These are phyloP conservation scores for Malus hybrid DNA, from an alignment of 331 rosid species.

Conservation along the genomic window DNA sequence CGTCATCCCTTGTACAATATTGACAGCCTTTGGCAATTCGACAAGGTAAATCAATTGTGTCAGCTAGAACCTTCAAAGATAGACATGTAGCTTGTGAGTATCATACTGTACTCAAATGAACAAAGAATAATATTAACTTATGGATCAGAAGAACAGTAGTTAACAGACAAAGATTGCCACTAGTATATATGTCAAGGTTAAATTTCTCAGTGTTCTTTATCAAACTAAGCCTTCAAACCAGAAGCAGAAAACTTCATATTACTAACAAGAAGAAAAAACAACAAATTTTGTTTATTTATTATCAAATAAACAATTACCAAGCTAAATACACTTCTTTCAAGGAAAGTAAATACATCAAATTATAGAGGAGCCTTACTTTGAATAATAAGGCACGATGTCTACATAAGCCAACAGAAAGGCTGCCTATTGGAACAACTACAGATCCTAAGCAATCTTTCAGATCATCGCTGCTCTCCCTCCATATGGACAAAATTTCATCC, in stretches of 20 bases:
- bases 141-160: not conserved
- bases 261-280: not conserved
- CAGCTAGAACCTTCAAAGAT: slow-evolving; percentile 81
- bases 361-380: slow-evolving; percentile 58
- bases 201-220: not conserved
- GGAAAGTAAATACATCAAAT: not conserved
- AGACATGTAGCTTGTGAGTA: not conserved
- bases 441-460: slow-evolving; percentile 74
- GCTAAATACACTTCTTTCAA: not conserved
- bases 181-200: not conserved
- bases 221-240: not conserved
- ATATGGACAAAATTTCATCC: slow-evolving; percentile 48
- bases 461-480: slow-evolving; percentile 80
- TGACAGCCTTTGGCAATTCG: slow-evolving; percentile 98
- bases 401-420: slow-evolving; percentile 88
- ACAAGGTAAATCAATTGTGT: slow-evolving; percentile 78
- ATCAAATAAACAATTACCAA: not conserved
- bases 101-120: not conserved
- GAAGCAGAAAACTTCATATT: too few relatives aligned
- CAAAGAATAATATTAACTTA: not conserved
- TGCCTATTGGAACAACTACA: slow-evolving; percentile 92
- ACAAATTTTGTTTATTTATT: not conserved
- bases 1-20: slow-evolving; percentile 75
- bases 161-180: not conserved
- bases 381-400: slow-evolving; percentile 92